Conservation (phyloP, 345 rosid species). For the Hibiscus mutabilis region DNA sequence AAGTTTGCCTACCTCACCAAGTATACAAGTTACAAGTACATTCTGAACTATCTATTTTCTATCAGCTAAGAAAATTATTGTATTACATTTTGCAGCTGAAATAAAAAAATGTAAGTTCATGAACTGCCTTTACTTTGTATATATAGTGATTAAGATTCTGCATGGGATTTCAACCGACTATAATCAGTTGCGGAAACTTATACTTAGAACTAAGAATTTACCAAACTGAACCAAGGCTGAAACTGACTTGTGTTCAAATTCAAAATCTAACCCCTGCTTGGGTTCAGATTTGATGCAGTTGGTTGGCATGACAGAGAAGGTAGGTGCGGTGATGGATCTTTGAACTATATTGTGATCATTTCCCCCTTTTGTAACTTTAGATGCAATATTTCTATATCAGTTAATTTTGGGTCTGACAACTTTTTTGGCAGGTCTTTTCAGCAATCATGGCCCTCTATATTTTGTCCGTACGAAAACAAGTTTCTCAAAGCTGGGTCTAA, state of each 20-base stretch:
- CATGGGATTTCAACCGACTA: neutral
- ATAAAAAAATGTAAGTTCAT: neutral
- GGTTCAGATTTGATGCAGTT: neutral
- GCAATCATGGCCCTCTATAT: slow-evolving; percentile 96
- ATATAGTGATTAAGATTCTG: neutral
- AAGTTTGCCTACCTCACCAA: neutral
- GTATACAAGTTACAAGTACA: neutral
- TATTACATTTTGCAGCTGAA: neutral
- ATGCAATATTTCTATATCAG: neutral
- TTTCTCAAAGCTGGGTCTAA: slow-evolving; percentile 87
- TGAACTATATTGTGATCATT: neutral
- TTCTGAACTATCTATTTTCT: neutral
- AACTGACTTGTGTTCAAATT: neutral
- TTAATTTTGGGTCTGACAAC: neutral
- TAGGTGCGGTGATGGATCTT: neutral
- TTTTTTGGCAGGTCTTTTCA: slow-evolving; percentile 72
- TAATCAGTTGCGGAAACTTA: neutral
- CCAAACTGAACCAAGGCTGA: neutral
- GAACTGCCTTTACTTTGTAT: neutral
- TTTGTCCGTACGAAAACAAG: slow-evolving; percentile 73
- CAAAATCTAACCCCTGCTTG: neutral
- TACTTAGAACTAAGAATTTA: neutral
- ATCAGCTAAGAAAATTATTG: neutral
- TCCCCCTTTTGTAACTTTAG: neutral
- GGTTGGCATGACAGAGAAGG: neutral